These are phyloP conservation scores for Claviceps sp. DNA, from an alignment of 2,329 filamentous ascomycete genomes.

Conservation along the genomic window DNA sequence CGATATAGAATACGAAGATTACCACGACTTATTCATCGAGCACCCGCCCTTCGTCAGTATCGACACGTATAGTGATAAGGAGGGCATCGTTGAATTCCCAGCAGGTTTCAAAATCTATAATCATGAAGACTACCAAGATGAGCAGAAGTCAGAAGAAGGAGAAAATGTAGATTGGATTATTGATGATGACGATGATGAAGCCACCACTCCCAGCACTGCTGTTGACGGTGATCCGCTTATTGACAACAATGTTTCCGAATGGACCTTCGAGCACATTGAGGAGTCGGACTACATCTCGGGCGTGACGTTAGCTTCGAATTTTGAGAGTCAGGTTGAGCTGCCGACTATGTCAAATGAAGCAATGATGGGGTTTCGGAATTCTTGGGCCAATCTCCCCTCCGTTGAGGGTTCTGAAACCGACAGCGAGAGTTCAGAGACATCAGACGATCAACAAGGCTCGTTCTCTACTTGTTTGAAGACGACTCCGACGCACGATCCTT, in stretches of 20 bases:
- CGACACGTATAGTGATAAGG: constrained; percentile 6
- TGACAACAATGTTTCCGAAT: neutral
- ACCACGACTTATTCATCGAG: neutral
- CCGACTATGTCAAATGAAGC: neutral
- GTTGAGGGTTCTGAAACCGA: neutral
- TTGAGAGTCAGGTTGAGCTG: neutral
- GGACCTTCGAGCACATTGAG: neutral
- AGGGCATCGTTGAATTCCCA: neutral
- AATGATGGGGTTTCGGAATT: neutral
- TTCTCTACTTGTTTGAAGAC: constrained; percentile 3
- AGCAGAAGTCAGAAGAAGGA: too few relatives aligned
- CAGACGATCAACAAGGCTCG: neutral
- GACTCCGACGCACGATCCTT: neutral
- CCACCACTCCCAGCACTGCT: neutral
- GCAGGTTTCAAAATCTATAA: neutral
- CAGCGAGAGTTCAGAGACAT: neutral
- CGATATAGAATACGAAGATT: constrained; percentile 9
- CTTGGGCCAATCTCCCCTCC: neutral
- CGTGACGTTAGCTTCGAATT: neutral
- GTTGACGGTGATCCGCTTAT: neutral
- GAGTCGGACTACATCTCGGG: neutral
- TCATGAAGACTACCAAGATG: neutral
- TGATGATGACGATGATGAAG: neutral
- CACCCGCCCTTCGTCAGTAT: too few relatives aligned
- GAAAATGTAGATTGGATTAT: neutral